Percentiles rank a stretch among this genome's conserved stretches.
Evolutionary conservation across 1,284 basidiomycete genomes (phyloP).

Genomic region (Irpex lacteus): DNA sequence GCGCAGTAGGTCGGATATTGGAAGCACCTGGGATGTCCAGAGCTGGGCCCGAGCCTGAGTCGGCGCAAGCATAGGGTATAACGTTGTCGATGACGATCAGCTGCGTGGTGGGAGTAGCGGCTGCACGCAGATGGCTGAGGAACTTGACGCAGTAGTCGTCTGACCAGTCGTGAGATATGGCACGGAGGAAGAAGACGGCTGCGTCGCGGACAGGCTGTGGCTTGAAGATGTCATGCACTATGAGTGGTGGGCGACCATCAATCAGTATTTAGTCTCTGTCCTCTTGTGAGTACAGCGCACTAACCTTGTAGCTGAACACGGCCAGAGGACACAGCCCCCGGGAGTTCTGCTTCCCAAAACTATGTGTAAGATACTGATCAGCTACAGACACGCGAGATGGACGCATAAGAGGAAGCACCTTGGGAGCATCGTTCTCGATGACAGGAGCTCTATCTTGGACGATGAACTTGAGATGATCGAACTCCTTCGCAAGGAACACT

Average conservation of each 20-base stretch:
- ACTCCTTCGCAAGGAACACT: slow-evolving; percentile 20
- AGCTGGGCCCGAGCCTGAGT: neutral
- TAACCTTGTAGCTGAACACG: slow-evolving; percentile 8
- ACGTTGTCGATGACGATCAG: slow-evolving; percentile 10
- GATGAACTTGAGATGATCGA: slow-evolving; percentile 20
- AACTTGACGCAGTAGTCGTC: slow-evolving; percentile 28
- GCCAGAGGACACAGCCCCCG: slow-evolving; percentile 3
- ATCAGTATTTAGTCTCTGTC: too few relatives aligned
- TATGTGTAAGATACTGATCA: neutral
- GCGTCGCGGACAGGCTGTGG: slow-evolving; percentile 18
- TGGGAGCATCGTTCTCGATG: slow-evolving; percentile 13
- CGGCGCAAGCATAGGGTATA: slow-evolving; percentile 9
- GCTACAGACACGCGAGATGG: neutral
- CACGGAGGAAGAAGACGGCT: slow-evolving; percentile 28
- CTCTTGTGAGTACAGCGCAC: neutral
- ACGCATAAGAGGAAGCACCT: slow-evolving; percentile 8
- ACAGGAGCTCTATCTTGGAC: slow-evolving; percentile 20
- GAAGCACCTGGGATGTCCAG: slow-evolving; percentile 12
- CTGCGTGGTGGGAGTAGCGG: slow-evolving; percentile 9
- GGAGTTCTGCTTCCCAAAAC: slow-evolving; percentile 8
- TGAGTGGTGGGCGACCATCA: neutral
- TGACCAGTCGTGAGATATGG: slow-evolving; percentile 32
- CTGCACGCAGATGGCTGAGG: slow-evolving; percentile 25
- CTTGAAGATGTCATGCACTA: slow-evolving; percentile 26
- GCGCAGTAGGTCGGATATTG: slow-evolving; percentile 5